Evolutionary conservation across 2,329 filamentous ascomycete species (phyloP), one percentile per base, ranked within the genome.

Genomic region (Exophiala sp.): DNA sequence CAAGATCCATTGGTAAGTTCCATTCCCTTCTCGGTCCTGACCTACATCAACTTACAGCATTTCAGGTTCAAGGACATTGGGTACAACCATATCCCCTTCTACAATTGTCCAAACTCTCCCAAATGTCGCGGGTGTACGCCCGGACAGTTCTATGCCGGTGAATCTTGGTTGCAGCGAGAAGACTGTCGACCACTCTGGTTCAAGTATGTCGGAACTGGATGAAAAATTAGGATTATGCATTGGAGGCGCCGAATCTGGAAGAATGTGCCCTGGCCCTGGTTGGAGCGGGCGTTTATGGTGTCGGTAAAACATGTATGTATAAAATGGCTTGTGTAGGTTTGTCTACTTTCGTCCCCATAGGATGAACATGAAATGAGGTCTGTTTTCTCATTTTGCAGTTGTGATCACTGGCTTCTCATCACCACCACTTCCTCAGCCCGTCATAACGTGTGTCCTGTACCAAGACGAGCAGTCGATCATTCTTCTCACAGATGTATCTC

Each of bases 111-210:
- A 59, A 97, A 96, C 74, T 95, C 88, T 49, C 88, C 89, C 46
- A 97, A 97, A 72, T 97, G 92, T 70, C 86, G 81, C 62, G 89
- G 89, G 62, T 97, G 92, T 69, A 81, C 85, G n/a, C 83, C 89
- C 0, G 94, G 92, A 46, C 83, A 87, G 55, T 88, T 96, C 66
- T 96, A 90, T 21, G 91, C 95, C 62, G 94, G 94, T 59, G 91
- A 91, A 66, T 76, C 84, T 29, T 96, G 85, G 78, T 76, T 99
- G 42, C 83, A 91, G 65, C 86, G 87, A 66, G 94, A 99, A 70
- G 94, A 99, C 71, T 99, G 94, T 72, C 81, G 94, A 57, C 89
- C 92, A 14, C 91, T 91, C 69, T 99, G 94, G 89, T 97, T 99
- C 80, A 95, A 96, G 75, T 94, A 88, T 67, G 89, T 87, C 16